Evolutionary conservation across 768 basidiomycete species (phyloP), one percentile per base, ranked within the genome.

Genomic region (Leccinum barrowsii): DNA sequence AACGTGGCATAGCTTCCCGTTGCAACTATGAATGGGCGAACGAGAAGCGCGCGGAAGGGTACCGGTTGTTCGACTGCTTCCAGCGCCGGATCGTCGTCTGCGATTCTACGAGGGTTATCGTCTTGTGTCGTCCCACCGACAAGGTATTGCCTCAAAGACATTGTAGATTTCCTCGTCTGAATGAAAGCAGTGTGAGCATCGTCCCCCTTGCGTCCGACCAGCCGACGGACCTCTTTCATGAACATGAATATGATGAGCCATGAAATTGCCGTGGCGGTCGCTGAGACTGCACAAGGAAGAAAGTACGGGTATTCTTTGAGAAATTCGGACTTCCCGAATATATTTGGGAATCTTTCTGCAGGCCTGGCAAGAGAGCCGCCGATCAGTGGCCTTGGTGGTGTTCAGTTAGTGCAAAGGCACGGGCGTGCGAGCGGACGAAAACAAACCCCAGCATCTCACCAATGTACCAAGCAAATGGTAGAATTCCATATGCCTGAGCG

Each of bases 231-330:
- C 76, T 90, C 89, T 61, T 80, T 79, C 47, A 90, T 70, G 66
- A 78, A 85, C 7, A 83, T 44, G 37, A 78, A 69, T 0, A 80
- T 75, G 12, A 85, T 68, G 15, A 83, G 37, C 78, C 80, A 83
- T 8, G 80, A 80, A 12, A 84, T 7, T 10, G 73, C 69, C 1
- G 84, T 76, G 63, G 85, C 78, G 1, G 78, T 80, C 1, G 85
- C 86, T 4, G 85, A 76, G 15, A 87, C 79, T 12, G 84, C 78
- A 62, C 88, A 89, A 0, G 89, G 82, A 17, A 90, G 76, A 68
- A 89, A 87, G 71, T 92, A 91, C 0, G 90, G 89, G 68, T 86
- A 86, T 52, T 78, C 67, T 61, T 76, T 78, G 78, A 85, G 80
- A 64, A 92, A 89, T 17, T 63, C 60, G 4, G 75, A 77, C 37